Conservation (phyloP, 257 asterid species). For the Salvia rosmarinus region DNA sequence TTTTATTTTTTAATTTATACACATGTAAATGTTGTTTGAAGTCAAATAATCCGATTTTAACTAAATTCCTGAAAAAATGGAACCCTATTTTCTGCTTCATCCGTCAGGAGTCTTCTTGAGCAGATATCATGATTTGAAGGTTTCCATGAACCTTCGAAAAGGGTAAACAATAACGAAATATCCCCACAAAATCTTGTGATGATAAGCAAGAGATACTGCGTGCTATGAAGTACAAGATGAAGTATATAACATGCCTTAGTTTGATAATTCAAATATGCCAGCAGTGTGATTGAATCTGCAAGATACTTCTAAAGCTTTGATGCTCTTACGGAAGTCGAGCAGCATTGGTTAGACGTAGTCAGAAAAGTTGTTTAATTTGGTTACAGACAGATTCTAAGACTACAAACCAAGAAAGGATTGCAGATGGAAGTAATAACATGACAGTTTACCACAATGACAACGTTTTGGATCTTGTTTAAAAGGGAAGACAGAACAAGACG, state of each 20-base stretch:
- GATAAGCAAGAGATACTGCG: background rate
- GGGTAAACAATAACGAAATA: background rate
- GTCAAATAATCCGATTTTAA: background rate
- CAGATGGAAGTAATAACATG: background rate
- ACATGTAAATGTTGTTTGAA: background rate
- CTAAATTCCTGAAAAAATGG: no score
- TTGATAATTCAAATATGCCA: slow-evolving; percentile 55
- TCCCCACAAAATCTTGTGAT: background rate
- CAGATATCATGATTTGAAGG: background rate
- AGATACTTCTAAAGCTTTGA: slow-evolving; percentile 66
- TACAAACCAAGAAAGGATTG: background rate
- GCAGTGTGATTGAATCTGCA: slow-evolving; percentile 96
- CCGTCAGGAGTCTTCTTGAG: background rate
- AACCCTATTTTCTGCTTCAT: background rate
- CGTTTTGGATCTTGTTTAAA: no score
- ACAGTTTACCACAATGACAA: no score
- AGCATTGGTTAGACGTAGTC: slow-evolving; percentile 67
- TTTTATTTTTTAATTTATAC: background rate
- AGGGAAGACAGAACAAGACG: no score
- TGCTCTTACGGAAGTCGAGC: slow-evolving; percentile 47
- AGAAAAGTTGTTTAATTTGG: background rate
- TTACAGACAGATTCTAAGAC: background rate
- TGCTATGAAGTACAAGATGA: no score
- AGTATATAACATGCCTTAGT: slow-evolving; percentile 15
- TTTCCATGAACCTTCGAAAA: background rate